Evolutionary conservation across 495 filamentous ascomycete species (phyloP), one percentile per base, ranked within the genome.

Genomic region (Apodospora peruviana): DNA sequence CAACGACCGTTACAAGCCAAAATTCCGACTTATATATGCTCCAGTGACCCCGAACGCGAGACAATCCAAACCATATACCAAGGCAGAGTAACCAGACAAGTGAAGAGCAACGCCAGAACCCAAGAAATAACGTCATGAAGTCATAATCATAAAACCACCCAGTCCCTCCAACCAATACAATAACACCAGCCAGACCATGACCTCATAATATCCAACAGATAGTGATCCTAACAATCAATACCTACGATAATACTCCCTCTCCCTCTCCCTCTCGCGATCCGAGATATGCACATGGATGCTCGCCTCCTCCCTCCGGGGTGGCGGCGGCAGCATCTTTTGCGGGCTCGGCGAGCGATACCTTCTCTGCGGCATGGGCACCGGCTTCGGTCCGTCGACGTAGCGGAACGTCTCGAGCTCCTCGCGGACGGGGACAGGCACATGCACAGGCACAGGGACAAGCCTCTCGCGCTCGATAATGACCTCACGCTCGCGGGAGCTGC

Each of bases 401-500:
- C 73, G 67, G 49, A 64, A 77, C 38, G 66, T 70, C 27, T 74
- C 72, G 38, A 66, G 64, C 51, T 71, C 61, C 47, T 62, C 66
- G 36, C 57, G 53, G 39, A 61, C 51, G 2, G 27, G 56, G 14
- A 60, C 57, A 11, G 55, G 57, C 14, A 58, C 57, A 1, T 56
- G 68, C 16, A 72, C 68, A 4, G 55, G 68, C 14, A 66, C 49
- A 23, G 69, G 69, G 0, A 72, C 64, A 20, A 67, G 41, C 19
- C 62, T 52, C 50, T 78, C 75, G 17, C 75, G 65, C 56, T 77
- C 74, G 45, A 76, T 73, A 55, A 72, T 65, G 18, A 75, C 65
- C 47, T 76, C 73, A 21, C 64, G 57, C 8, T 69, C 62, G 3
- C 63, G 61, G 23, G 48, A 43, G 35, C 57, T 56, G 39, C 50